Conservation (phyloP, 176 grass and related monocot genomes). For the Guadua angustifolia region DNA sequence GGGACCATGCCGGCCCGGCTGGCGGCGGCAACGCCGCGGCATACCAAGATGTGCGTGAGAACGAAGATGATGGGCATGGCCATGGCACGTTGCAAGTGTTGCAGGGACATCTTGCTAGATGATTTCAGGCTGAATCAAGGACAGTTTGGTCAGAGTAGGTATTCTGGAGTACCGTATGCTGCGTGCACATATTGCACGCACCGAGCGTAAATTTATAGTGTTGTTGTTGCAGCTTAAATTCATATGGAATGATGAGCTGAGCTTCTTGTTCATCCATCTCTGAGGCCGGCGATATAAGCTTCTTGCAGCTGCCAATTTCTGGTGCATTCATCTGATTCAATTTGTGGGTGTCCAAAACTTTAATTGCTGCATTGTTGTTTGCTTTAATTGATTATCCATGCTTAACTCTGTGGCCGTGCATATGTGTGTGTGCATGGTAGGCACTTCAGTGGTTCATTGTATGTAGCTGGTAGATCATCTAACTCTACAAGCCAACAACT, state of each 20-base stretch:
- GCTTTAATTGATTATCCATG: background rate
- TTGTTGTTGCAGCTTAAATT: background rate
- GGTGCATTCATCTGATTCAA: background rate
- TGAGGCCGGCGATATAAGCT: background rate
- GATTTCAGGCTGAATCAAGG: background rate
- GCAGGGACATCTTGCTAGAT: background rate
- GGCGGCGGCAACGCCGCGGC: background rate
- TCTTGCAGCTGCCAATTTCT: conserved; percentile 12
- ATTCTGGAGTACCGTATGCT: background rate
- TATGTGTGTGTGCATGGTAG: background rate
- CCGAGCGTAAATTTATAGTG: conserved; percentile 5
- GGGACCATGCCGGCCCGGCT: conserved; percentile 20
- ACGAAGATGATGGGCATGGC: background rate
- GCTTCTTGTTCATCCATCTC: conserved; percentile 48
- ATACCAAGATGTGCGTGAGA: background rate
- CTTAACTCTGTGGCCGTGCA: background rate
- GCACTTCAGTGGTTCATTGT: background rate
- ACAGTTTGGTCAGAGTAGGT: background rate
- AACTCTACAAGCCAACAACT: conserved; percentile 26
- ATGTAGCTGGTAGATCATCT: background rate
- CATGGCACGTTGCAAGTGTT: background rate
- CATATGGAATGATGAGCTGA: conserved; percentile 32
- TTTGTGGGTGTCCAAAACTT: background rate
- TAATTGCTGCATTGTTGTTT: background rate
- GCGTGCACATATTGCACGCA: background rate